Conservation (phyloP, 2,329 filamentous ascomycete species). For the Curvularia verruculosa region DNA sequence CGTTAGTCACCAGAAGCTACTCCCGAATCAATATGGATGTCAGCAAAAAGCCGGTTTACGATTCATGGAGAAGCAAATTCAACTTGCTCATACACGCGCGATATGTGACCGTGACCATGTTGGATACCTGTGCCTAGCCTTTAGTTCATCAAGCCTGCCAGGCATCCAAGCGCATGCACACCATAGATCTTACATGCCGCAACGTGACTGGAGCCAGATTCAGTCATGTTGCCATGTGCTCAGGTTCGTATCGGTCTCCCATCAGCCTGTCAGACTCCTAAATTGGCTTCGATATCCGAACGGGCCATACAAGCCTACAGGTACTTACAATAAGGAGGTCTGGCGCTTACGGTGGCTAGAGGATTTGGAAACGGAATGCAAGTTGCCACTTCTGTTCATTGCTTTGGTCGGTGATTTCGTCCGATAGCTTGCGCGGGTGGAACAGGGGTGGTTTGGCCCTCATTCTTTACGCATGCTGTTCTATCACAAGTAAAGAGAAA, state of each 20-base stretch:
- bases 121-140: slow-evolving; percentile 3
- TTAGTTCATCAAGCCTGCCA: slow-evolving; percentile 1
- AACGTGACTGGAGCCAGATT: slow-evolving; percentile 3
- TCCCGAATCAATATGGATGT: neutral
- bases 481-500: neutral
- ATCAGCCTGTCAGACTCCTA: slow-evolving; percentile 11
- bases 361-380: neutral
- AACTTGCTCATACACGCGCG: slow-evolving; percentile 6
- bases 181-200: slow-evolving; percentile 15
- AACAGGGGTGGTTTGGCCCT: neutral
- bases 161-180: slow-evolving; percentile 7
- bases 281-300: neutral
- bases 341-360: neutral
- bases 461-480: neutral
- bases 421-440: neutral
- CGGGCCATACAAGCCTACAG: neutral
- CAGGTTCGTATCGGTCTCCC: neutral
- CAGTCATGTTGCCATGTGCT: neutral
- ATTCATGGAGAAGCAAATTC: neutral
- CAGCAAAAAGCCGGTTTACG: neutral
- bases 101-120: neutral
- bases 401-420: neutral
- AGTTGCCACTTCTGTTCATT: neutral
- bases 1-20: neutral
- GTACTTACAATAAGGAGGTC: neutral